Percentiles rank a stretch among this genome's conserved stretches.
Conservation (phyloP, 805 yeast genomes). For the Martiniozyma abietophila region DNA sequence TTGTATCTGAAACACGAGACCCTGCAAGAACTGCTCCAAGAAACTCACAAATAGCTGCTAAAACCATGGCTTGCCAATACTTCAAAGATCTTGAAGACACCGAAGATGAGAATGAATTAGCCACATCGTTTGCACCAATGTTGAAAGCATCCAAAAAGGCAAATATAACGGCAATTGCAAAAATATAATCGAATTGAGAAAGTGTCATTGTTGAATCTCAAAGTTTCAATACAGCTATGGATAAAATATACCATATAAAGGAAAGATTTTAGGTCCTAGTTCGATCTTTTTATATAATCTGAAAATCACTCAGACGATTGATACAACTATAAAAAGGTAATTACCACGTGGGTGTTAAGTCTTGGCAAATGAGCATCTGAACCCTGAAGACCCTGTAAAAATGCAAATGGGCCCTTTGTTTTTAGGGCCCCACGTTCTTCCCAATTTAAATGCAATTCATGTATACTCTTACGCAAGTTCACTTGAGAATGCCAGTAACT, state of each 20-base stretch:
- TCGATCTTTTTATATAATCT: too few species aligned
- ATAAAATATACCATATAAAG: background rate
- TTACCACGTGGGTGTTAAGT: too few species aligned
- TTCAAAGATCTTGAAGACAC: constrained; percentile 60
- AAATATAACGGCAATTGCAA: constrained; percentile 60
- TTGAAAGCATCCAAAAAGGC: constrained; percentile 74
- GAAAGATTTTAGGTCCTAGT: too few species aligned
- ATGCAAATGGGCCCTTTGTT: too few species aligned
- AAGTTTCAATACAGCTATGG: constrained; percentile 34
- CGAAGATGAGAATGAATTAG: constrained; percentile 70
- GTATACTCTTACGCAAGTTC: too few species aligned
- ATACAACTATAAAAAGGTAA: too few species aligned
- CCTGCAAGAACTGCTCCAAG: constrained; percentile 70
- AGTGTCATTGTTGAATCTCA: constrained; percentile 11
- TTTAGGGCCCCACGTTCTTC: too few species aligned
- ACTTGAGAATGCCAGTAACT: too few species aligned
- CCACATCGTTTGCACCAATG: constrained; percentile 77
- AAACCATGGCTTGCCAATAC: constrained; percentile 68
- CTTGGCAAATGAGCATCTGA: too few species aligned
- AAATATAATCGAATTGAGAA: constrained; percentile 57
- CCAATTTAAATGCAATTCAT: too few species aligned
- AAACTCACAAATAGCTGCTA: constrained; percentile 65
- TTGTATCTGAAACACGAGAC: constrained; percentile 64
- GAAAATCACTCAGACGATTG: too few species aligned
- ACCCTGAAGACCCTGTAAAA: too few species aligned